These are phyloP conservation scores for Colletotrichum navitas DNA, from an alignment of 2,329 filamentous ascomycete species.

Conservation along the genomic window DNA sequence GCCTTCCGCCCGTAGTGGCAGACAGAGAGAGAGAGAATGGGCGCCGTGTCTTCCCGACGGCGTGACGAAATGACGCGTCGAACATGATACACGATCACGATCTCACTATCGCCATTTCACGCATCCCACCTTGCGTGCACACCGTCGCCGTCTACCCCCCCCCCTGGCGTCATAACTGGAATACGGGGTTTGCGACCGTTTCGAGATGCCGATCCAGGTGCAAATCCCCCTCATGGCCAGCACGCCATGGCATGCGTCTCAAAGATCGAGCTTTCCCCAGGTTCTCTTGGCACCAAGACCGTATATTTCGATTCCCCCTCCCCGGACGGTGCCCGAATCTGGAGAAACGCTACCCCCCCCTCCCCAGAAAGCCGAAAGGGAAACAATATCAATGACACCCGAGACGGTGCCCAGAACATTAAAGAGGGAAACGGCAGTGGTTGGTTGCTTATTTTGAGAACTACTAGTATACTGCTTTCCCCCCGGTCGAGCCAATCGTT, in stretches of 20 bases:
- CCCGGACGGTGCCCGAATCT: not conserved
- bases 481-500: slow-evolving; percentile 22
- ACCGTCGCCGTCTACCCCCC: too few relatives aligned
- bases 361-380: too few relatives aligned
- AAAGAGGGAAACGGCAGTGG: not conserved
- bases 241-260: slow-evolving; percentile 23
- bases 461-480: not conserved
- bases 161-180: slow-evolving; percentile 2
- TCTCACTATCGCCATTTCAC: slow-evolving; percentile 8
- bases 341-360: not conserved
- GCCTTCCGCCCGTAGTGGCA: not conserved
- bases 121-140: not conserved
- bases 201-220: slow-evolving; percentile 16
- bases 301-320: not conserved
- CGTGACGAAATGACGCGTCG: slow-evolving; percentile 14
- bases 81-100: slow-evolving; percentile 25
- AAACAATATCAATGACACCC: slow-evolving; percentile 2
- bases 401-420: slow-evolving; percentile 20
- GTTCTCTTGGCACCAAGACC: slow-evolving; percentile 3
- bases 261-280: slow-evolving; percentile 27
- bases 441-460: slow-evolving; percentile 12
- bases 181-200: slow-evolving; percentile 21
- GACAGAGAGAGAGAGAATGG: not conserved
- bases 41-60: not conserved
- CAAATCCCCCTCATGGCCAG: slow-evolving; percentile 21